Percentiles rank a stretch among this genome's conserved stretches.
Conservation (phyloP, 768 basidiomycete species). For the Trametes maxima region DNA sequence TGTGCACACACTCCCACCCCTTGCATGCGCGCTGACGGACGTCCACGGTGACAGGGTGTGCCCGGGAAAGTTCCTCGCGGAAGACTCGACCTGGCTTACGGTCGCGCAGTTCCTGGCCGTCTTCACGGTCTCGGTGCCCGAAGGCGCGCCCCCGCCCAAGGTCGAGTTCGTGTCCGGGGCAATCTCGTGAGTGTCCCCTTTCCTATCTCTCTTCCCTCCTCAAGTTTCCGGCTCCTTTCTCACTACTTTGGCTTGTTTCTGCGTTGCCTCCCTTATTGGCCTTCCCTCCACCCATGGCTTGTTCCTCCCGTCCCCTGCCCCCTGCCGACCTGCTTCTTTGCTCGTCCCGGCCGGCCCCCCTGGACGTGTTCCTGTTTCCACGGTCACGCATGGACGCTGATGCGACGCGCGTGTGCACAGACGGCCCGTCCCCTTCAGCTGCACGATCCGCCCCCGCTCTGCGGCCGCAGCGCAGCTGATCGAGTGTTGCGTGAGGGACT, state of each 20-base stretch:
- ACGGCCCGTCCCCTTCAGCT: conserved; percentile 23
- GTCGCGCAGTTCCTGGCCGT: conserved; percentile 25
- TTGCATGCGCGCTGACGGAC: neutral
- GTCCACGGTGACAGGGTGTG: conserved; percentile 18
- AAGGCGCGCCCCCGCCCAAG: conserved; percentile 5
- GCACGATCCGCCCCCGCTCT: conserved; percentile 21
- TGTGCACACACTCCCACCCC: neutral
- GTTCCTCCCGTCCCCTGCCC: too few relatives aligned
- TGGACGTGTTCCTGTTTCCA: too few relatives aligned
- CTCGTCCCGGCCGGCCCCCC: too few relatives aligned
- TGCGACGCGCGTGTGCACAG: conserved; percentile 1
- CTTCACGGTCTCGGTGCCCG: conserved; percentile 24
- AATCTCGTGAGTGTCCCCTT: conserved; percentile 7
- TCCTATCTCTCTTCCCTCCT: neutral
- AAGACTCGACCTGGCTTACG: conserved; percentile 28
- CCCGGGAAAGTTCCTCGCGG: conserved; percentile 29
- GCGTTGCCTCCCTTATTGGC: too few relatives aligned
- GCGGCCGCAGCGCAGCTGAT: conserved; percentile 18
- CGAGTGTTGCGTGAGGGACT: neutral
- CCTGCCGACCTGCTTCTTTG: too few relatives aligned
- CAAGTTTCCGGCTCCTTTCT: too few relatives aligned
- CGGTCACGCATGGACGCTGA: too few relatives aligned
- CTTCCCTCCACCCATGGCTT: too few relatives aligned
- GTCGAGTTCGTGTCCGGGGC: conserved; percentile 19
- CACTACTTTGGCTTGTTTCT: too few relatives aligned